phyloP scores from a whole-genome alignment of 1,284 basidiomycete genomes.

The Apiotrichum gamsii region DNA sequence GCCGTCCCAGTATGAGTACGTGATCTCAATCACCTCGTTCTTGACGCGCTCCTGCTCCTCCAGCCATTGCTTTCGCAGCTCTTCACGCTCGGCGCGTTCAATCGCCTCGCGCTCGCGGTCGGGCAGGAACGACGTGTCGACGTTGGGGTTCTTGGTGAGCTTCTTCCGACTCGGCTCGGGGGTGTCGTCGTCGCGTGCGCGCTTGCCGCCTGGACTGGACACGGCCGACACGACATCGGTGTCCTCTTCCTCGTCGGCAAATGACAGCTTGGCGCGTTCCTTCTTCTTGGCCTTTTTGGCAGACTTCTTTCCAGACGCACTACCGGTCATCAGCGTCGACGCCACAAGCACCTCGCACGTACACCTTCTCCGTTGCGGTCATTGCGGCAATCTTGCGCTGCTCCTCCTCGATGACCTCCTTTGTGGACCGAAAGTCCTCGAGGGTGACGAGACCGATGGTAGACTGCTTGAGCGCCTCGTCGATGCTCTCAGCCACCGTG shows the following conservation, averaged over 20 bases:
- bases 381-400: slow-evolving; percentile 80
- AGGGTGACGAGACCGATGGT: slow-evolving; percentile 90
- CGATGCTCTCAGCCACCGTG: slow-evolving; percentile 88
- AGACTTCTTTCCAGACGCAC: no score
- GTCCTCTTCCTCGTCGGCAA: slow-evolving; percentile 65
- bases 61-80: slow-evolving; percentile 84
- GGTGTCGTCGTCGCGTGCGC: slow-evolving; percentile 29
- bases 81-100: slow-evolving; percentile 80
- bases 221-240: slow-evolving; percentile 18
- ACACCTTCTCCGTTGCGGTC: slow-evolving; percentile 33
- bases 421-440: slow-evolving; percentile 83
- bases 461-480: slow-evolving; percentile 84
- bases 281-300: slow-evolving; percentile 84
- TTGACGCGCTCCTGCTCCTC: slow-evolving; percentile 58
- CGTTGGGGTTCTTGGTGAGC: slow-evolving; percentile 87
- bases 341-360: no score
- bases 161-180: slow-evolving; percentile 53
- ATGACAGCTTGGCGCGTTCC: slow-evolving; percentile 83
- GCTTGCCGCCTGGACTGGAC: slow-evolving; percentile 8
- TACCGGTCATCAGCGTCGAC: no score
- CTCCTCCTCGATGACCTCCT: slow-evolving; percentile 86
- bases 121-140: slow-evolving; percentile 97
- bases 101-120: slow-evolving; percentile 91
- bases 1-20: slow-evolving; percentile 98
- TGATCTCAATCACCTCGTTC: slow-evolving; percentile 39